A percentile compares a stretch with the other conserved stretches of the same genome.
Conservation (phyloP, 1,284 basidiomycete species). For the Omphalotus olearius region DNA sequence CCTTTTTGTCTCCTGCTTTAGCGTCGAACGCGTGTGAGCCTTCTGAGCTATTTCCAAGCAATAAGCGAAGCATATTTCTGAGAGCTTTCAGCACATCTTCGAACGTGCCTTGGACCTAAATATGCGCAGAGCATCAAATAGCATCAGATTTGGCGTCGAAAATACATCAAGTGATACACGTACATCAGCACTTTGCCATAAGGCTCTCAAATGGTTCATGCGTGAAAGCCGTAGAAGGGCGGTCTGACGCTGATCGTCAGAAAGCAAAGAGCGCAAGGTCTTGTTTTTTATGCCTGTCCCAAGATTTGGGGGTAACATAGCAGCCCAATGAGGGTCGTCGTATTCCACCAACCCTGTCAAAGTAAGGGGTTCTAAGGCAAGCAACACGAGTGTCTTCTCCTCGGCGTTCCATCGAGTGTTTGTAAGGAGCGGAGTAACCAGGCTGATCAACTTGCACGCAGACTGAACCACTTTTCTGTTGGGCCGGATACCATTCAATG, state of each 20-base stretch:
- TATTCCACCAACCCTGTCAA: slow-evolving; percentile 23
- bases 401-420: slow-evolving; percentile 49
- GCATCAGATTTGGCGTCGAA: neutral
- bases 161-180: slow-evolving; percentile 21
- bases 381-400: slow-evolving; percentile 60
- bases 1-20: slow-evolving; percentile 26
- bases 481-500: slow-evolving; percentile 55
- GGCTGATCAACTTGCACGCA: slow-evolving; percentile 51
- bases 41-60: slow-evolving; percentile 18
- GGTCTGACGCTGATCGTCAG: neutral
- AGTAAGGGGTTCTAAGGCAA: slow-evolving; percentile 63
- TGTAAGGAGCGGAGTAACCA: slow-evolving; percentile 39
- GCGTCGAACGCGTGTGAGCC: slow-evolving; percentile 13
- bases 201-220: slow-evolving; percentile 38
- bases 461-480: slow-evolving; percentile 58
- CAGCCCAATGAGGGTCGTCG: slow-evolving; percentile 39
- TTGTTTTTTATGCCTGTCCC: slow-evolving; percentile 66
- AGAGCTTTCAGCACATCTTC: neutral
- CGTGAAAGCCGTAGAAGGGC: slow-evolving; percentile 18
- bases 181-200: slow-evolving; percentile 68
- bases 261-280: slow-evolving; percentile 36
- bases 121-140: neutral
- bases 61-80: slow-evolving; percentile 22
- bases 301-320: slow-evolving; percentile 57
- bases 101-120: slow-evolving; percentile 11